Percentiles rank a stretch among this genome's conserved stretches.
These are phyloP conservation scores for Pisolithus albus DNA, from an alignment of 768 basidiomycete species.

Conservation along the genomic window DNA sequence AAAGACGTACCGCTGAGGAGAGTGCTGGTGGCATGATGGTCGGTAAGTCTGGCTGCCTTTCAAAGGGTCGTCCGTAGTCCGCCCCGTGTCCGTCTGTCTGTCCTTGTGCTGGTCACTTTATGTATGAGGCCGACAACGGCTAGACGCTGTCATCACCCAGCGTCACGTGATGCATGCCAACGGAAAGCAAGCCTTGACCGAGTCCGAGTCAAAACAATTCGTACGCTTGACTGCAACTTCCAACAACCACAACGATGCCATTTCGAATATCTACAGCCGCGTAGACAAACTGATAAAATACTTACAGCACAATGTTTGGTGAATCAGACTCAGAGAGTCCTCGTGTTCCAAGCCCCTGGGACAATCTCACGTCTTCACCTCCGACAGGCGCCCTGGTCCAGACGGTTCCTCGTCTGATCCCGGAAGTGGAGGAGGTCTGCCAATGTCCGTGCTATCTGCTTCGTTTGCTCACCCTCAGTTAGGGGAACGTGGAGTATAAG, in stretches of 20 bases:
- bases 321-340: constrained; percentile 79
- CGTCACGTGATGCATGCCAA: not conserved
- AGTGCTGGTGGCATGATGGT: constrained; percentile 19
- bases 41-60: not conserved
- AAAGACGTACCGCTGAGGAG: constrained; percentile 18
- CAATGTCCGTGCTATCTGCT: not conserved
- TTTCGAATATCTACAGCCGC: constrained; percentile 42
- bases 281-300: constrained; percentile 1
- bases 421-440: constrained; percentile 63
- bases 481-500: constrained; percentile 94
- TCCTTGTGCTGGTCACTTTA: no score
- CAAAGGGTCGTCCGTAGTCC: constrained; percentile 10
- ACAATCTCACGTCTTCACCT: constrained; percentile 57
- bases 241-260: constrained; percentile 37
- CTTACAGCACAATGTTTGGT: constrained; percentile 54
- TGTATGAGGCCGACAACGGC: no score
- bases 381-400: constrained; percentile 29
- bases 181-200: constrained; percentile 1
- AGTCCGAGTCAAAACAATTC: no score
- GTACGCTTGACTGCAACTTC: not conserved
- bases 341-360: constrained; percentile 78
- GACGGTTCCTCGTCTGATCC: constrained; percentile 58
- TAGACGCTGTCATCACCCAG: no score
- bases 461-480: constrained; percentile 4
- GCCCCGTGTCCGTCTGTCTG: no score